Evolutionary conservation across 2,329 filamentous ascomycete genomes (phyloP), one percentile per base, ranked within the genome.

Genomic region (Verticillium albo-atrum): DNA sequence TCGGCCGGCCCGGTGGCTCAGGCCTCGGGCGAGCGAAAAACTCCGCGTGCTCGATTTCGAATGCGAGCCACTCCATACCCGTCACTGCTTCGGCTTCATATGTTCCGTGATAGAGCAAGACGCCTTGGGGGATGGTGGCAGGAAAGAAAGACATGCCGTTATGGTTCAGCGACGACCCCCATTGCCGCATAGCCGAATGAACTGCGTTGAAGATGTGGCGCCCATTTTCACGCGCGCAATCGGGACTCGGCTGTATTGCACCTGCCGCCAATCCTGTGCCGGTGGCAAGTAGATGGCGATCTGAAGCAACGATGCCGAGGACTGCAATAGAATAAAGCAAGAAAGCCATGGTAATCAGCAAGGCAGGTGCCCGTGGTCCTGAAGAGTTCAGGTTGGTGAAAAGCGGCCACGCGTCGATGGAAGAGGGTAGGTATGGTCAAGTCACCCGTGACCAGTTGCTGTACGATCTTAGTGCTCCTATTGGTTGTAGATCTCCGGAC

Each of bases 131-230:
- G 0, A 88, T 77, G 0, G 73, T 79, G 6, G 81, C 84, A 0
- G 84, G 71, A 68, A 87, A 87, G 61, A 85, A 78, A 0, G 82
- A 83, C 79, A 88, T 83, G 61, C 85, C 85, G 68, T 88, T 88
- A 67, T 88, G 85, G 61, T 86, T 78, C 1, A 87, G 67, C 0
- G 83, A 85, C 0, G 82, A 85, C 3, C 82, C 84, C 81, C 82
- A 88, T 74, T 88, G 84, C 32, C 84, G 77, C 76, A 85, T 81
- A 0, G 84, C 82, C n/a, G 79, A 81, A 63, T 86, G 82, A 17
- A 87, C 75, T 2, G 84, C 77, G 64, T 88, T 87, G 78, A 88
- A 88, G 58, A 88, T 79, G 58, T 82, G 80, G 64, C 84, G 82
- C 7, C 83, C 85, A 70, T 89, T 87, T 37, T 71, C 66, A 17